Evolutionary conservation across 805 yeast genomes (phyloP).

Genomic region (Myxozyma sirexii): DNA sequence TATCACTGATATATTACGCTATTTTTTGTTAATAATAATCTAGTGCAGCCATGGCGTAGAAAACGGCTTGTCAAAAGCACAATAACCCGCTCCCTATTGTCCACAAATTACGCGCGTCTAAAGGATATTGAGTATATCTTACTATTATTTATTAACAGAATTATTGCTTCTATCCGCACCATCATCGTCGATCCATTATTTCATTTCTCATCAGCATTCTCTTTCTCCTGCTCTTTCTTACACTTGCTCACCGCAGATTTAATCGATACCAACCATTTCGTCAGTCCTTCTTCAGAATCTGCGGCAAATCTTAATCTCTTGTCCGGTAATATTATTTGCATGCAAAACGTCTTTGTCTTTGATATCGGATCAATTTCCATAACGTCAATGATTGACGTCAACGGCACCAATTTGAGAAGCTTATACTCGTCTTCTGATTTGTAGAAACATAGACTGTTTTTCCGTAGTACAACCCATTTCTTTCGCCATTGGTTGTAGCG

Average conservation of each 20-base stretch:
- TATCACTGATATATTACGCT: no score
- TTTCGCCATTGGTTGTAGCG: constrained; percentile 54
- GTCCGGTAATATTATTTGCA: constrained; percentile 51
- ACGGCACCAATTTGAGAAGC: constrained; percentile 44
- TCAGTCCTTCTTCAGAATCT: constrained; percentile 50
- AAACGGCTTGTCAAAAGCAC: no score
- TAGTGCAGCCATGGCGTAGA: no score
- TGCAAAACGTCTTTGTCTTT: constrained; percentile 49
- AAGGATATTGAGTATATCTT: no score
- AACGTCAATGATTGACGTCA: constrained; percentile 49
- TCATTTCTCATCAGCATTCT: not conserved
- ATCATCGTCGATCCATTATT: not conserved
- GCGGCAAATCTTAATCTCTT: constrained; percentile 53
- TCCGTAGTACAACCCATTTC: constrained; percentile 50
- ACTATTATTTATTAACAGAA: no score
- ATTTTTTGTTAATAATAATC: no score
- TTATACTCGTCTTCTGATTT: constrained; percentile 40
- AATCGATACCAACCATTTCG: constrained; percentile 53
- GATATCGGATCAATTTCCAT: constrained; percentile 55
- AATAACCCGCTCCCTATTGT: no score
- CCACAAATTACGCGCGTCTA: no score
- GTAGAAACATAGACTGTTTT: constrained; percentile 47
- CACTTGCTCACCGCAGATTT: constrained; percentile 38
- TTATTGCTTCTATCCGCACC: no score
- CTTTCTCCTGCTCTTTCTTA: constrained; percentile 3